Evolutionary conservation across 495 filamentous ascomycete species (phyloP), one percentile per base, ranked within the genome.

Genomic region (Podospora didyma): DNA sequence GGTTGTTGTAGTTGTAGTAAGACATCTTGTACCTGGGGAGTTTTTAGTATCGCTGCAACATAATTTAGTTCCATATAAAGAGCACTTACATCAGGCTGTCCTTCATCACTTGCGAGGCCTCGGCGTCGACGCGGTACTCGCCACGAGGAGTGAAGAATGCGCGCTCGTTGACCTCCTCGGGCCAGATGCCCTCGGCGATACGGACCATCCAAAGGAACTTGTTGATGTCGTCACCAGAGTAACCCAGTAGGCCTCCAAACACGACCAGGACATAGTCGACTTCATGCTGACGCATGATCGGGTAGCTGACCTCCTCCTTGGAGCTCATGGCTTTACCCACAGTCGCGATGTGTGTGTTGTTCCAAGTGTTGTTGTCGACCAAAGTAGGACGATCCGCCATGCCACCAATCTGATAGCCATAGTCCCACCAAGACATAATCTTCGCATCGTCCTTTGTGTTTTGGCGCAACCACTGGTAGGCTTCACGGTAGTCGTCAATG

Each of bases 121-220:
- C 83, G 35, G 87, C 89, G 64, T 99, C 95, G 42, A 99, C 90
- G 53, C 89, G 85, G 75, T 97, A 99, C 73, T 99, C 95, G 67
- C 95, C 95, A 51, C 92, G 83, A 12, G 90, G 73, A 17, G 95
- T 99, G 77, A 99, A 99, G 79, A 88, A 99, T 61, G 94, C 87
- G 53, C 95, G 87, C 77, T 99, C 95, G 74, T 89, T 97, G 62
- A 99, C 88, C 82, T 99, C 92, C 59, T 97, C 89, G 19, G 95
- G 95, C 95, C 95, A 99, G 74, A 99, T 96, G 60, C 95, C 95
- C 73, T 97, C 95, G 39, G 95, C 94, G 62, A 99, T 99, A 68
- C 95, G 85, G 53, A 99, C 94, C 95, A 99, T 99, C 95, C 95
- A 99, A 56, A 99, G 75, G 81, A 99, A 99, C 77, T 99, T 99